A percentile compares a stretch with the other conserved stretches of the same genome.
phyloP scores from a whole-genome alignment of 2,329 filamentous ascomycete species.

The Hysterium pulicare region DNA sequence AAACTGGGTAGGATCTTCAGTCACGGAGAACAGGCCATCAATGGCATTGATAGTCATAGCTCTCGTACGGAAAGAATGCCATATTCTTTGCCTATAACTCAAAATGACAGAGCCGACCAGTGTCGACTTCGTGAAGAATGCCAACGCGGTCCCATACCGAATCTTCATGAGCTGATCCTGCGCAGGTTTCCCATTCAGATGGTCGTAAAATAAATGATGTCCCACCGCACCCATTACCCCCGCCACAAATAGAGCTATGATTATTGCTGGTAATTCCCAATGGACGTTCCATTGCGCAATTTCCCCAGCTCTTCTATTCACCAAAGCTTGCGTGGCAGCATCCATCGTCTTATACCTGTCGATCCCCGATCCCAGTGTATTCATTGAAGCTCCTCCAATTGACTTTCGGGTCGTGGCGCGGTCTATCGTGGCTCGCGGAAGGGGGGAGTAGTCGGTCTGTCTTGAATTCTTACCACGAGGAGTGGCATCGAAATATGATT shows the following conservation, averaged over 20 bases:
- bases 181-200: constrained; percentile 27
- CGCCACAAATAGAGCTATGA: constrained; percentile 25
- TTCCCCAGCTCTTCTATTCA: constrained; percentile 30
- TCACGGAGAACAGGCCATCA: constrained; percentile 35
- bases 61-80: constrained; percentile 34
- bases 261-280: constrained; percentile 31
- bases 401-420: constrained; percentile 14
- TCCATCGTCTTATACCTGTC: constrained; percentile 26
- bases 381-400: constrained; percentile 17
- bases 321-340: constrained; percentile 29
- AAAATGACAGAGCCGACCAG: constrained; percentile 33
- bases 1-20: constrained; percentile 34
- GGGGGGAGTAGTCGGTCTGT: too few relatives aligned
- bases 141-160: constrained; percentile 35
- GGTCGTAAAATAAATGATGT: constrained; percentile 34
- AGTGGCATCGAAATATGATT: constrained; percentile 13
- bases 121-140: constrained; percentile 37
- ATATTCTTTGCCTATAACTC: constrained; percentile 37
- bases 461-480: too few relatives aligned
- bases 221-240: constrained; percentile 31
- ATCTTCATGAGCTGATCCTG: constrained; percentile 32
- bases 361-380: constrained; percentile 18
- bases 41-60: constrained; percentile 38
- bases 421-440: constrained; percentile 10
- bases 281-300: constrained; percentile 35